Evolutionary conservation across 345 rosid species (phyloP).

Genomic region (Laguncularia racemosa): DNA sequence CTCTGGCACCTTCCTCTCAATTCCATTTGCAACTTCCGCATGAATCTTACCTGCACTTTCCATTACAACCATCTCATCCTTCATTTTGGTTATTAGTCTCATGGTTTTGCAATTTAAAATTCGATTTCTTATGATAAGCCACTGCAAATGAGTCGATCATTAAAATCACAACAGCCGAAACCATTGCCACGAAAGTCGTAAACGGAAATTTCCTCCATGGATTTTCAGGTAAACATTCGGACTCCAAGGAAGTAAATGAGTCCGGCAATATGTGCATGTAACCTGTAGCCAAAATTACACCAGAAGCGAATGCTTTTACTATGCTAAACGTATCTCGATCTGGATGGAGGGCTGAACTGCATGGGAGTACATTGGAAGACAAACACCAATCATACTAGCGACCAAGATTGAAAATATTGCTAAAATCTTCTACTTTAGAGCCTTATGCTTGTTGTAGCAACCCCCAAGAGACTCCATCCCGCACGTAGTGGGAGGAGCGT

Average conservation of each 20-base stretch:
- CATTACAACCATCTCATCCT: too few relatives aligned
- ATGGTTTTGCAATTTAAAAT: too few relatives aligned
- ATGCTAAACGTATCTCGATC: slow-evolving; percentile 16
- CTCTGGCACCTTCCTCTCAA: too few relatives aligned
- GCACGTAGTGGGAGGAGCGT: slow-evolving; percentile 2
- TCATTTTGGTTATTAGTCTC: too few relatives aligned
- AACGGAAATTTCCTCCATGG: slow-evolving; percentile 43
- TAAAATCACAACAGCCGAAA: slow-evolving; percentile 26
- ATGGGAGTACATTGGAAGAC: slow-evolving; percentile 17
- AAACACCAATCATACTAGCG: slow-evolving; percentile 27
- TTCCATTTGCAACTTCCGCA: too few relatives aligned
- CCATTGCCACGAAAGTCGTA: slow-evolving; percentile 33
- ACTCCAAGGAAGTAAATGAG: slow-evolving; percentile 18
- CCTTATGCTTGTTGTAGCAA: slow-evolving; percentile 17
- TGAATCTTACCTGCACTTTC: too few relatives aligned
- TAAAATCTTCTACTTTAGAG: slow-evolving; percentile 21
- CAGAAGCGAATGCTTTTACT: slow-evolving; percentile 27
- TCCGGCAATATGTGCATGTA: slow-evolving; percentile 45
- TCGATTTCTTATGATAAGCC: too few relatives aligned
- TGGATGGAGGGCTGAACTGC: slow-evolving; percentile 16
- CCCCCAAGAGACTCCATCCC: neutral
- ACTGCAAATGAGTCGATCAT: slow-evolving; percentile 26
- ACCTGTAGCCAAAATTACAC: slow-evolving; percentile 37
- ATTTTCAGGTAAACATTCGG: slow-evolving; percentile 20
- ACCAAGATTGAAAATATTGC: slow-evolving; percentile 25